Evolutionary conservation across 345 rosid species (phyloP), one percentile per base, ranked within the genome.

Genomic region (Ricinus communis): DNA sequence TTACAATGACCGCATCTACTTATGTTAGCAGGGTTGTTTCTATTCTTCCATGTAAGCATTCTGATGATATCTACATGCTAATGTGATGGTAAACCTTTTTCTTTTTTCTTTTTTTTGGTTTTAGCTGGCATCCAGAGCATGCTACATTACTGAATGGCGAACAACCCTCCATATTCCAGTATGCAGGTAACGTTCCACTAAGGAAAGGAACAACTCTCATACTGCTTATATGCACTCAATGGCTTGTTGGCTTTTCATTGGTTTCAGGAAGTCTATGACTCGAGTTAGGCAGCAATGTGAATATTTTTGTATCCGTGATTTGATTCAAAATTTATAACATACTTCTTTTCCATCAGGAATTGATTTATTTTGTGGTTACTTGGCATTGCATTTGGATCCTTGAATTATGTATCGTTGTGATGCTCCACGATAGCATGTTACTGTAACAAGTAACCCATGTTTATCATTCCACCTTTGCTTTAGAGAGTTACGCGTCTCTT

Each of bases 121-220:
- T n/a, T n/a, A n/a, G n/a, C 38, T 61, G 52, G 74, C 69, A 28
- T 65, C 43, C 60, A 70, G 69, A 75, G 81, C 75, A 69, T 53
- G 5, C 71, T 43, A 62, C 49, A 43, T 78, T 74, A 80, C 54
- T 73, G 69, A 78, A 91, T 93, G 98, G 86, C 89, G 58, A 93
- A 90, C 69, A 90, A 91, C 70, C 82, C 88, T 52, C 93, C 87
- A 53, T 88, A 82, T 81, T 81, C 91, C 49, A 85, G 90, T 75
- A 69, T 82, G 71, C 91, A 87, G 96, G 96, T 91, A 84, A 67
- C 54, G 9, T 47, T 46, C 11, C 67, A 43, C 10, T 3, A 9
- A 10, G 21, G n/a, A 7, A 18, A 41, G 6, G 11, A 22, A 14
- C 5, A 59, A 61, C 19, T 36, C 56, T 1, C n/a, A n/a, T n/a